Base-by-base conservation (phyloP, 108 stramenopile species). In the Fragilariopsis cylindrus region DNA sequence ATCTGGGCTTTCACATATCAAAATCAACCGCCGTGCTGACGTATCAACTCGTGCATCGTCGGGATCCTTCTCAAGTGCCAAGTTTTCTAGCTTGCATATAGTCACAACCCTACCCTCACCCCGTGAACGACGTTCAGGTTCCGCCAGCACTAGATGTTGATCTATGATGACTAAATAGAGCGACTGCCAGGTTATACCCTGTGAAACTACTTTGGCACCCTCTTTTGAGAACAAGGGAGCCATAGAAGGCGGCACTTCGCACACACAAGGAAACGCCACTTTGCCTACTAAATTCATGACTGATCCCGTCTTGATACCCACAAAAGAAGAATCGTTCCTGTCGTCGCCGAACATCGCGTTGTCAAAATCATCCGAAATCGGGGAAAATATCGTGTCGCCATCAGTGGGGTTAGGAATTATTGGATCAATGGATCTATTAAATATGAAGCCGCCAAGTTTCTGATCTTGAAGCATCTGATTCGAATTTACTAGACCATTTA, bases 101-200 rank as follows among this genome's bases (percentile, higher is more conserved):
- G 85, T 85, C 9, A 93, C 84, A 18, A 93, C 84, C 45, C 92
- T 79, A 8, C 92, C 91, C 58, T 91, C 78, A 12, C 86, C 91
- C 4, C 79, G 81, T 18, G 89, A 80, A 5, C 78, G 75, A 52
- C 77, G 74, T 48, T 81, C 84, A 7, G 90, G 92, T 71, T 95
- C 92, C 19, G 86, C 94, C 46, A 95, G 70, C 9, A 95, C 78
- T 48, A 90, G 76, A 70, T 83, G 79, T 30, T 78, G 75, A 8
- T 83, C 88, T 48, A 91, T 56, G 18, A 92, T 71, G 4, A 89
- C 88, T 4, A 95, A 75, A 73, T 95, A 95, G n/a, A 95, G 88
- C 41, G 89, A 90, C 57, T 91, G 92, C 94, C 94, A 95, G 45
- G 85, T 85, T 9, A 95, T 81, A 4, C 94, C 94, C 63, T 91